Evolutionary conservation across 768 basidiomycete genomes (phyloP), one percentile per base, ranked within the genome.

Genomic region (Gelatoporia subvermispora): DNA sequence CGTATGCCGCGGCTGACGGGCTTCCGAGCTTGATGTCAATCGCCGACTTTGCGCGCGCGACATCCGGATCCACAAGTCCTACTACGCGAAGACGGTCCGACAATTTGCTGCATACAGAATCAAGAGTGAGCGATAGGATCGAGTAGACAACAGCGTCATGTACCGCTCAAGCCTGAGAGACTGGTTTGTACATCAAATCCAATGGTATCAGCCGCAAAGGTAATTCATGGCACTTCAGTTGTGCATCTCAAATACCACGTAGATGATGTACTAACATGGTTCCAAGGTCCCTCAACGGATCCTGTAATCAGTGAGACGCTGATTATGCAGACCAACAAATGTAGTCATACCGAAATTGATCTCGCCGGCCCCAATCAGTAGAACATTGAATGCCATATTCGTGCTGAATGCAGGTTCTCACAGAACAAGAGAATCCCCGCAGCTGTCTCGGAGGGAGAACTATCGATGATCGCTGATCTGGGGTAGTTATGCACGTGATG

Each of bases 351-450:
- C 75, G 53, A 77, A 77, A 68, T 74, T 75, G 68, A 76, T 75
- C 62, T 75, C 72, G 15, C 74, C 75, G 1, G 75, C 75, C n/a
- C 75, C 75, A 48, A 77, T 62, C 59, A 74, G 69, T 50, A 73
- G 61, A 2, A 77, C 62, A 56, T 74, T 75, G 57, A 73, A n/a
- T 1, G 41, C 13, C 47, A 48, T 48, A 13, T 5, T 31, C 5
- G 7, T 13, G 28, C 28, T 13, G 28, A 31, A 31, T 31, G 28
- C 7, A 7, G 7, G 7, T 13, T 31, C 28, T 7, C 28, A 31
- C 5, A 13, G 28, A 31, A 13, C 7, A 13, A 31, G 28, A 13
- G 28, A 31, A 13, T 13, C 13, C 28, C 7, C 13, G 13, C 28
- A 31, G 28, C 28, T 13, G 5, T 13, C 13, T 13, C 7, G 28